Percentiles rank a stretch among this genome's conserved stretches.
phyloP scores from a whole-genome alignment of 1,139 yeast species.

The Kurtzmaniella natalensis region DNA sequence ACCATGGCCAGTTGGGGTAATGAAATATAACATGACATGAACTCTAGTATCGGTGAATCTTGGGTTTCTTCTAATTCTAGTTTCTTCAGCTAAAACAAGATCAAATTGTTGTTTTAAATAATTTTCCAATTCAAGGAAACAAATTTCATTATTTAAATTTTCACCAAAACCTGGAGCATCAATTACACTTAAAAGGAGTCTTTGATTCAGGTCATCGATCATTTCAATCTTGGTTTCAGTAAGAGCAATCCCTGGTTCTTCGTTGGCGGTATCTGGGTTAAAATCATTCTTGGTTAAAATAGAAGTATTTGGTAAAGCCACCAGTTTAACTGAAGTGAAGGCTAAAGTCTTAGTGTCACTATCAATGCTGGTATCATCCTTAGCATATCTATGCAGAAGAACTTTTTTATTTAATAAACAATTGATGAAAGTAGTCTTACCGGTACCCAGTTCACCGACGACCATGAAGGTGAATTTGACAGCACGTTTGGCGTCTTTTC shows the following conservation, averaged over 20 bases:
- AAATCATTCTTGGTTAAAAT: slow-evolving; percentile 40
- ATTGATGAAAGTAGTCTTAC: slow-evolving; percentile 79
- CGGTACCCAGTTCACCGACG: slow-evolving; percentile 73
- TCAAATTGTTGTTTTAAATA: slow-evolving; percentile 89
- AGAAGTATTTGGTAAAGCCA: slow-evolving; percentile 44
- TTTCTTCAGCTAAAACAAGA: slow-evolving; percentile 86
- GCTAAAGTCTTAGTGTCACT: slow-evolving; percentile 47
- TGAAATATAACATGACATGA: slow-evolving; percentile 66
- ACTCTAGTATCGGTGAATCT: slow-evolving; percentile 74
- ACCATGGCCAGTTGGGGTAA: slow-evolving; percentile 77
- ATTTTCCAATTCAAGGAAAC: slow-evolving; percentile 67
- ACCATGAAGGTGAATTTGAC: slow-evolving; percentile 77
- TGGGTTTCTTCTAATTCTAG: slow-evolving; percentile 84
- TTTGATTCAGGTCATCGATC: slow-evolving; percentile 73
- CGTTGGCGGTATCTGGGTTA: slow-evolving; percentile 40
- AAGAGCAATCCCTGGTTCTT: slow-evolving; percentile 58
- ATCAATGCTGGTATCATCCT: slow-evolving; percentile 16
- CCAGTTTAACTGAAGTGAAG: slow-evolving; percentile 49
- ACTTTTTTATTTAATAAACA: slow-evolving; percentile 63
- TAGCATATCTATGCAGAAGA: slow-evolving; percentile 53
- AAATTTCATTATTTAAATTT: slow-evolving; percentile 57
- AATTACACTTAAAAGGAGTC: slow-evolving; percentile 55
- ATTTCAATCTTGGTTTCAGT: slow-evolving; percentile 69
- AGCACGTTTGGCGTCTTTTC: slow-evolving; percentile 80
- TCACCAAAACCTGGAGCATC: slow-evolving; percentile 83